Base-by-base conservation (phyloP, 331 rosid species). In the Phaseolus coccineus region DNA sequence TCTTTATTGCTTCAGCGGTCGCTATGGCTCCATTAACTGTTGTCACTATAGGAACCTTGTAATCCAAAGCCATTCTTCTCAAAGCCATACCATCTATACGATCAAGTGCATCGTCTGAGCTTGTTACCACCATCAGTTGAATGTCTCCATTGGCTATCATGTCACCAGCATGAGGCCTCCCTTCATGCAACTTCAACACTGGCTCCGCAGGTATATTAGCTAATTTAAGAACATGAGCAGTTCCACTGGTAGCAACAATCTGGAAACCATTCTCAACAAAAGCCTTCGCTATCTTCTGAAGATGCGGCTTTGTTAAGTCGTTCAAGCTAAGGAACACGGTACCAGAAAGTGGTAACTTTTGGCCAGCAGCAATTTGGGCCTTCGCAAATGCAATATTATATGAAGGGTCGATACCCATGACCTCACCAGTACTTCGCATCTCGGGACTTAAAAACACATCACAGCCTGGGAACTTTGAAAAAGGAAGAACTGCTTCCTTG, bases 401-500 rank as follows among this genome's bases (percentile, higher is more conserved):
- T 58, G 78, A 67, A 40, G 57, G 86, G 81, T 96, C 99, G 77
- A 93, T 88, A 69, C 99, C 99, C 98, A 93, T 96, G 64, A 96
- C 99, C 92, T 96, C 99, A 52, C 98, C 98, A 1, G 99, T 96
- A 86, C 99, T 96, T 31, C 98, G 92, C 99, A 96, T 96, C 91
- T 96, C 99, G 37, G 98, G 99, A 76, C 99, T 97, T 30, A 96
- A 84, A 83, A 96, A 86, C 67, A 96, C 91, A 47, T 93, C 99
- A 19, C 96, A 90, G 42, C 99, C 99, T 28, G 87, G 96, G 84
- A 96, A 96, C 88, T 96, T 96, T 58, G 91, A 92, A 53, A 96
- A 93, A 3, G 99, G 99, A 88, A 96, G 98, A 82, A 93, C 96
- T 15, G 99, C 99, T 89, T 96, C 98, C 84, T 96, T 96, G 70